phyloP scores from a whole-genome alignment of 1,139 yeast species.

The Diutina pseudorugosa region DNA sequence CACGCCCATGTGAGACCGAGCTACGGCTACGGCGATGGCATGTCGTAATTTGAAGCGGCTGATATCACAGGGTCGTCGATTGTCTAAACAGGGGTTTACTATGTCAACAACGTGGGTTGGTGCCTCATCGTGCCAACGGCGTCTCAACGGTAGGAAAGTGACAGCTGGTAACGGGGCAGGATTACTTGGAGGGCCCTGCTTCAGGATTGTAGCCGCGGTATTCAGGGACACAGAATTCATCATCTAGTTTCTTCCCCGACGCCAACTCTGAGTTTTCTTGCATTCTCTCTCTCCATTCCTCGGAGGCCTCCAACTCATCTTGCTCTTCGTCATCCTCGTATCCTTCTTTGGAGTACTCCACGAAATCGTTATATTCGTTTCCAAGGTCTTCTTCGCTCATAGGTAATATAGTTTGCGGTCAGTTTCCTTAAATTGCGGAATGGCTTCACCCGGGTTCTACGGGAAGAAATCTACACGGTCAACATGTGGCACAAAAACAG shows the following conservation, averaged over 20 bases:
- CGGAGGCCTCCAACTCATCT: not conserved
- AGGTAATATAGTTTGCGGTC: not conserved
- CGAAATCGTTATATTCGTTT: not conserved
- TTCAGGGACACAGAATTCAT: constrained; percentile 1
- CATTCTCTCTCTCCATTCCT: constrained; percentile 4
- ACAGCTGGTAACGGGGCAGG: not conserved
- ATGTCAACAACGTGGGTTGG: not conserved
- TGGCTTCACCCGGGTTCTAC: not conserved
- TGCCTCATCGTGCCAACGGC: not conserved
- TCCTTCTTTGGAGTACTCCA: not conserved
- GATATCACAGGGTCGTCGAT: not conserved
- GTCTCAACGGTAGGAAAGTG: not conserved
- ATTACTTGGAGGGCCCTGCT: not conserved
- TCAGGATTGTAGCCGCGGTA: not conserved
- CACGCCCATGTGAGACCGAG: not conserved
- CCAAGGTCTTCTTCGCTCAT: not conserved
- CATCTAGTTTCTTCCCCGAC: not conserved
- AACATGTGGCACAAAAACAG: not conserved
- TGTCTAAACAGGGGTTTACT: not conserved
- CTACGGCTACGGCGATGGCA: not conserved
- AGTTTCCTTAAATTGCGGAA: not conserved
- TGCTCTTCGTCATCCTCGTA: constrained; percentile 1
- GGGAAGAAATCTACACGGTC: not conserved
- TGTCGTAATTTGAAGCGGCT: not conserved
- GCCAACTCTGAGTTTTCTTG: constrained; percentile 1